A percentile compares a stretch with the other conserved stretches of the same genome.
phyloP scores from a whole-genome alignment of 1,139 yeast genomes.

The Hyphopichia khmerensis region DNA sequence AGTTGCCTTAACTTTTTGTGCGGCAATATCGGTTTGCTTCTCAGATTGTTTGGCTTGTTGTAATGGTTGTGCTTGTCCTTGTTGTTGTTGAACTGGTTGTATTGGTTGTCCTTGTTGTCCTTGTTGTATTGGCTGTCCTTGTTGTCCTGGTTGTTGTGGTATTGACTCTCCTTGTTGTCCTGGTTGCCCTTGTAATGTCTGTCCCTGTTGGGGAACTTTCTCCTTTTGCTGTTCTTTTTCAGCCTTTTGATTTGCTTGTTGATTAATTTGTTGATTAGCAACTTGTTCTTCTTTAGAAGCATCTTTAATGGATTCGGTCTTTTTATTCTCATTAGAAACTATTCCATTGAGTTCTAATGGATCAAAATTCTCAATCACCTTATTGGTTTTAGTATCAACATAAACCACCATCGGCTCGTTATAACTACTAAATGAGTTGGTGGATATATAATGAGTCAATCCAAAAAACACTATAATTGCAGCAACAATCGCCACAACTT shows the following conservation, averaged over 20 bases:
- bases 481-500: neutral
- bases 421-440: neutral
- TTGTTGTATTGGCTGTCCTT: too few relatives aligned
- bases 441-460: neutral
- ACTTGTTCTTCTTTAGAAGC: conserved; percentile 13
- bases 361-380: conserved; percentile 14
- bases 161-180: too few relatives aligned
- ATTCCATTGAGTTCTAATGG: conserved; percentile 6
- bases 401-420: conserved; percentile 15
- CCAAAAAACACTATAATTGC: conserved; percentile 1
- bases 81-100: too few relatives aligned
- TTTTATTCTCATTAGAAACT: conserved; percentile 11
- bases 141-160: too few relatives aligned
- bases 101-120: too few relatives aligned
- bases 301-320: conserved; percentile 19
- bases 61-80: too few relatives aligned
- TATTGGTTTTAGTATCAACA: conserved; percentile 22
- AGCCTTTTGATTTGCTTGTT: conserved; percentile 9
- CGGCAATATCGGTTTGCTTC: too few relatives aligned
- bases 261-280: conserved; percentile 1
- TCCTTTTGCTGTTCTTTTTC: too few relatives aligned
- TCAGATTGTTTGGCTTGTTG: neutral
- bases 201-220: too few relatives aligned
- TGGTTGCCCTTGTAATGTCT: too few relatives aligned
- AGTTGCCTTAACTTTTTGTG: conserved; percentile 50